Evolutionary conservation across 2,329 filamentous ascomycete genomes (phyloP).

Genomic region (Diaporthe velutina): DNA sequence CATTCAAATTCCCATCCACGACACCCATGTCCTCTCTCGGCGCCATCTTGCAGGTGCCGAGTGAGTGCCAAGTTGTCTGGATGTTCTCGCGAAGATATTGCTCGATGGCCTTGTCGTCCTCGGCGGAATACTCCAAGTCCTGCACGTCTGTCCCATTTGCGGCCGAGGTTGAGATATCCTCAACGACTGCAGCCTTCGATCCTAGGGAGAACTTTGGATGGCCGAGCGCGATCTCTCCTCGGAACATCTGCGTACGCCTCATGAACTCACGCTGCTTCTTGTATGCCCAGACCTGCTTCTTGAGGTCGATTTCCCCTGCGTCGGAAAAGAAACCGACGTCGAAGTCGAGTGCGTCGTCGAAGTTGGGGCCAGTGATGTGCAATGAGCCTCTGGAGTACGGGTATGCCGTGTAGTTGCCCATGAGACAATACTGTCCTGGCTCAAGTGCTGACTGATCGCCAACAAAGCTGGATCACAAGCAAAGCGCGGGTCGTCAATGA

Average conservation of each 20-base stretch:
- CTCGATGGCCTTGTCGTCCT: slow-evolving; percentile 63
- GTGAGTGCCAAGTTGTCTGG: slow-evolving; percentile 57
- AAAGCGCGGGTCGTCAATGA: neutral
- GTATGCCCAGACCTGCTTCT: slow-evolving; percentile 72
- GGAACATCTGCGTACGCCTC: slow-evolving; percentile 66
- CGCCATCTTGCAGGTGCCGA: slow-evolving; percentile 62
- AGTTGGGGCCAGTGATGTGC: slow-evolving; percentile 64
- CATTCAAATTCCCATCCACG: slow-evolving; percentile 56
- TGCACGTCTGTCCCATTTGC: slow-evolving; percentile 44
- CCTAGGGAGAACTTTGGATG: slow-evolving; percentile 59
- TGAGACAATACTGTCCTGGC: slow-evolving; percentile 33
- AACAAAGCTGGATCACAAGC: slow-evolving; percentile 41
- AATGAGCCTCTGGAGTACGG: slow-evolving; percentile 71
- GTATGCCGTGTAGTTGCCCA: slow-evolving; percentile 67
- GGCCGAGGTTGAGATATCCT: slow-evolving; percentile 43
- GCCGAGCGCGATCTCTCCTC: slow-evolving; percentile 57
- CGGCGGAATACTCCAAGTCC: slow-evolving; percentile 61
- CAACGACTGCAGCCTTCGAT: slow-evolving; percentile 55
- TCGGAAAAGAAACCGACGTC: slow-evolving; percentile 69
- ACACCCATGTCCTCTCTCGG: slow-evolving; percentile 56
- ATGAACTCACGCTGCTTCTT: slow-evolving; percentile 72
- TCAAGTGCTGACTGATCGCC: slow-evolving; percentile 50
- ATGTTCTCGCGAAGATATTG: slow-evolving; percentile 54
- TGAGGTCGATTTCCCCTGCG: slow-evolving; percentile 63
- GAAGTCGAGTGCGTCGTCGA: slow-evolving; percentile 64